Conservation (phyloP, 129 eudicot species). For the Heracleum sosnowskyi region DNA sequence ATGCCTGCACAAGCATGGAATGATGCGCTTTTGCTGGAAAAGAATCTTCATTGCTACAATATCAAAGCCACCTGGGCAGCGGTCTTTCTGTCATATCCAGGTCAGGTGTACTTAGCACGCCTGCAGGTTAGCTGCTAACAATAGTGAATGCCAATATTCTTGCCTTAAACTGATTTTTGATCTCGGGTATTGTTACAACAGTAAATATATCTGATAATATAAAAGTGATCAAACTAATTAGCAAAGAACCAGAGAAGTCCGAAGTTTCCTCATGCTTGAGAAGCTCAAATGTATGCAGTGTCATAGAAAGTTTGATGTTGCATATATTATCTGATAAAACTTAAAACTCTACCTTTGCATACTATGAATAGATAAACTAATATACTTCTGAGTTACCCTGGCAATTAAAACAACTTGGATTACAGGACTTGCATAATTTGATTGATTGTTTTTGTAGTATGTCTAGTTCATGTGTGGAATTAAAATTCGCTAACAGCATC, state of each 20-base stretch:
- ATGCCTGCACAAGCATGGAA: neutral
- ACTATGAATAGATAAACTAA: neutral
- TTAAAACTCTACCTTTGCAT: neutral
- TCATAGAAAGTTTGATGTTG: neutral
- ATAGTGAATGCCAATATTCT: neutral
- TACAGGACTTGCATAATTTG: too few relatives aligned
- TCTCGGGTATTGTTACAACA: too few relatives aligned
- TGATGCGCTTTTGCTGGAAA: neutral
- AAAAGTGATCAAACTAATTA: neutral
- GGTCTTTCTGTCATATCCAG: neutral
- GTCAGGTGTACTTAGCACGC: neutral
- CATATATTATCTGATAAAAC: neutral
- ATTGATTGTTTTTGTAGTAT: neutral
- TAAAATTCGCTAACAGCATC: neutral
- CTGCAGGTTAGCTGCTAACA: neutral
- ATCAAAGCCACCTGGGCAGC: neutral
- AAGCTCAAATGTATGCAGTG: neutral
- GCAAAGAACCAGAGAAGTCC: neutral
- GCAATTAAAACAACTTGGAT: neutral
- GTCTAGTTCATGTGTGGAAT: neutral
- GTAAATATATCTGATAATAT: neutral
- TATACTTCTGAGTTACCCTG: neutral
- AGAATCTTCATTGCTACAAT: neutral
- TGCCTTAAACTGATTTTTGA: neutral
- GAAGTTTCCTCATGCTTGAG: neutral